Evolutionary conservation across 108 stramenopile genomes (phyloP).

Genomic region (Aurantiochytrium sp.): DNA sequence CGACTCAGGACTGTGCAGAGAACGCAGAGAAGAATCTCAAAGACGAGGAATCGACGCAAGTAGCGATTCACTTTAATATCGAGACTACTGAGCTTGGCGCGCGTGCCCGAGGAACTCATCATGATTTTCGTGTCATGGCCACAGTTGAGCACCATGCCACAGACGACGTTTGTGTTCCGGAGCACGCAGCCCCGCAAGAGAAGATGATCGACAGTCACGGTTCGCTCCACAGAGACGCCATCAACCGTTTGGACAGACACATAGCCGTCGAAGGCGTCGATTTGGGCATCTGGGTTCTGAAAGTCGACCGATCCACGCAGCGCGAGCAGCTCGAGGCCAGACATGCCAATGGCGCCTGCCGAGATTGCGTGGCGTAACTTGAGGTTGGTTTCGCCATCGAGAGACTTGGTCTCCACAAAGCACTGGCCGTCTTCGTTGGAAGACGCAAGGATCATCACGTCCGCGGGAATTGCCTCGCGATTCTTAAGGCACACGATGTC

Average conservation of each 20-base stretch:
- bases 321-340: background rate
- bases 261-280: slow-evolving; percentile 30
- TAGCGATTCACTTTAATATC: slow-evolving; percentile 36
- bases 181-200: slow-evolving; percentile 48
- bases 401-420: slow-evolving; percentile 87
- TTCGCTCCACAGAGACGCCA: background rate
- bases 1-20: slow-evolving; percentile 28
- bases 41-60: slow-evolving; percentile 23
- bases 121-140: slow-evolving; percentile 55
- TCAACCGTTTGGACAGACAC: background rate
- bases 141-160: slow-evolving; percentile 47
- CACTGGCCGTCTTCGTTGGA: slow-evolving; percentile 64
- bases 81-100: slow-evolving; percentile 18
- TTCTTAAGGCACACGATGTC: slow-evolving; percentile 76
- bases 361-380: slow-evolving; percentile 56
- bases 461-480: slow-evolving; percentile 87
- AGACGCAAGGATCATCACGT: slow-evolving; percentile 76
- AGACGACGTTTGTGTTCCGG: slow-evolving; percentile 43
- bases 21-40: slow-evolving; percentile 30
- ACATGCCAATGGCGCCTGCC: slow-evolving; percentile 32
- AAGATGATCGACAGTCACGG: slow-evolving; percentile 24
- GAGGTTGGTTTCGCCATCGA: slow-evolving; percentile 96
- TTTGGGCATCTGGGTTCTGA: slow-evolving; percentile 42
- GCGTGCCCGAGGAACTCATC: slow-evolving; percentile 30
- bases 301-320: background rate